Evolutionary conservation across 2,329 filamentous ascomycete genomes (phyloP).

Genomic region (Verticillium zaregamsianum): DNA sequence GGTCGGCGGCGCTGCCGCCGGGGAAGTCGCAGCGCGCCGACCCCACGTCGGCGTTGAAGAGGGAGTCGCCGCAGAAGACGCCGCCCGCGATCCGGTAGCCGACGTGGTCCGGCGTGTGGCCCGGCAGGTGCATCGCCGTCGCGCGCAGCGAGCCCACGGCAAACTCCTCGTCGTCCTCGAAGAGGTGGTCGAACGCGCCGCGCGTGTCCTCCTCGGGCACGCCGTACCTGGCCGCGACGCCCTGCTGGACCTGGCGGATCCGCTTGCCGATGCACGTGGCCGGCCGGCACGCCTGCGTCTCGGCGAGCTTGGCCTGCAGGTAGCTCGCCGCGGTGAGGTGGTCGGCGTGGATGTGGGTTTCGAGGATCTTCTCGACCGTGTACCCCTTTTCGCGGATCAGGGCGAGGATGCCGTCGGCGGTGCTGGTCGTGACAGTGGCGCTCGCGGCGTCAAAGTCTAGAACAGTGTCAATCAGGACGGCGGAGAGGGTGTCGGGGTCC

Average conservation of each 20-base stretch:
- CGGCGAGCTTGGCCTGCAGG: constrained; percentile 37
- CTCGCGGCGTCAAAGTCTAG: constrained; percentile 43
- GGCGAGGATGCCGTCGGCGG: constrained; percentile 44
- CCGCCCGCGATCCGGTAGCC: constrained; percentile 37
- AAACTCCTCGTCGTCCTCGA: constrained; percentile 39
- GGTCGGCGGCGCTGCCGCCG: constrained; percentile 37
- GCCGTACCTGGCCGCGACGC: constrained; percentile 34
- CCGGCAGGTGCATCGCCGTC: constrained; percentile 38
- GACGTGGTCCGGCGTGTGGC: constrained; percentile 45
- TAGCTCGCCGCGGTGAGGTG: constrained; percentile 52
- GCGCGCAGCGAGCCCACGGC: constrained; percentile 32
- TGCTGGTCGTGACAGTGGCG: constrained; percentile 34
- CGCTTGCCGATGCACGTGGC: constrained; percentile 38
- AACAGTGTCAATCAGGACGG: constrained; percentile 54
- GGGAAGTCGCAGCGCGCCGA: constrained; percentile 46
- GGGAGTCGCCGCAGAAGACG: constrained; percentile 41
- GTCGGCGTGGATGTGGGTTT: constrained; percentile 54
- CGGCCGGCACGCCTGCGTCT: constrained; percentile 5
- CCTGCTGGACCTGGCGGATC: constrained; percentile 36
- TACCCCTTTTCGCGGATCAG: constrained; percentile 38
- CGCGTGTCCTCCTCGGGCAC: constrained; percentile 27
- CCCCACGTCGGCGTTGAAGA: constrained; percentile 46
- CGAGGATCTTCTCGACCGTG: constrained; percentile 43
- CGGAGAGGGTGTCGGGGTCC: constrained; percentile 37
- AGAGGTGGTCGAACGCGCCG: constrained; percentile 28